Evolutionary conservation across 2,329 filamentous ascomycete genomes (phyloP).

Genomic region (Fusarium armeniacum): DNA sequence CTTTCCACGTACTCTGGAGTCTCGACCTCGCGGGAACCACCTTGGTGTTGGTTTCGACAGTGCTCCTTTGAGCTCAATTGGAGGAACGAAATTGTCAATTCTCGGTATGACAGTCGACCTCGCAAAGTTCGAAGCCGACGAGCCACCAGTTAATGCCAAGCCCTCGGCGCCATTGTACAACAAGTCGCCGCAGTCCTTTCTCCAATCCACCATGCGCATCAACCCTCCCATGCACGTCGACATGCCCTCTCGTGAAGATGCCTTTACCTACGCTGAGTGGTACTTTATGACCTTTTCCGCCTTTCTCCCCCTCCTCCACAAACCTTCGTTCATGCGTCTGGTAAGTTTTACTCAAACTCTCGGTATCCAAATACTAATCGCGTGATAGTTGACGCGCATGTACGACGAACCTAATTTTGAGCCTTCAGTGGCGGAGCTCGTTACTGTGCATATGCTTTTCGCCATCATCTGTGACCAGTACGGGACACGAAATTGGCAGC

Average conservation of each 20-base stretch:
- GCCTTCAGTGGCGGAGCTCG: conserved; percentile 73
- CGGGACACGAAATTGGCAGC: conserved; percentile 75
- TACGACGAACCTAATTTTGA: conserved; percentile 78
- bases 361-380: conserved; percentile 17
- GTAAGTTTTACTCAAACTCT: conserved; percentile 59
- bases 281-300: conserved; percentile 80
- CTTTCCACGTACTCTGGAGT: conserved; percentile 56
- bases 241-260: conserved; percentile 74
- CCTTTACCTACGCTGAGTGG: conserved; percentile 78
- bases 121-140: conserved; percentile 77
- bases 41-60: conserved; percentile 75
- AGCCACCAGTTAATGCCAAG: conserved; percentile 59
- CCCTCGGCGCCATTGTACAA: conserved; percentile 69
- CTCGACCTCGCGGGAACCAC: conserved; percentile 71
- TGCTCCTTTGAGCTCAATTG: conserved; percentile 78
- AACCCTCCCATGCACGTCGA: conserved; percentile 69
- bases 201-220: conserved; percentile 74
- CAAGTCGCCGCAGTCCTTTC: conserved; percentile 79
- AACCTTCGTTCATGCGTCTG: conserved; percentile 77
- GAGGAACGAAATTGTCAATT: conserved; percentile 81
- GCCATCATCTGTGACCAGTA: conserved; percentile 84
- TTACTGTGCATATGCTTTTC: conserved; percentile 83
- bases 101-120: conserved; percentile 86
- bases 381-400: conserved; percentile 69
- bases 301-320: conserved; percentile 83